Conservation (phyloP, 805 yeast genomes). For the Blastobotrys mokoenaii region DNA sequence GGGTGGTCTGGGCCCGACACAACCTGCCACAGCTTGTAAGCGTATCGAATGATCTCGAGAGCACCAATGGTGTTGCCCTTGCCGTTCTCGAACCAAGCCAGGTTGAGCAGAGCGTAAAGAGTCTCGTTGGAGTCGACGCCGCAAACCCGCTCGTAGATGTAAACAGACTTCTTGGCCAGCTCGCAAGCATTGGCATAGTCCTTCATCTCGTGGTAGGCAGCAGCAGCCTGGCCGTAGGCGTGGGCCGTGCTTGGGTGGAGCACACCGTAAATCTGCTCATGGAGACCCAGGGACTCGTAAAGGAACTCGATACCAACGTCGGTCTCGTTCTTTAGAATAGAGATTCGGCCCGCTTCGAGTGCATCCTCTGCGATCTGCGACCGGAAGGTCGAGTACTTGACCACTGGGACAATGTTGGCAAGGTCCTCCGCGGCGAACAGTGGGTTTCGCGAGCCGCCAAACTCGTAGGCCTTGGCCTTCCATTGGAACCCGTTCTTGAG, state of each 20-base stretch:
- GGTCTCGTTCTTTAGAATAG: slow-evolving; percentile 14
- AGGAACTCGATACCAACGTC: slow-evolving; percentile 57
- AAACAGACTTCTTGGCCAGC: slow-evolving; percentile 57
- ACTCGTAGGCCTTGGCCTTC: slow-evolving; percentile 43
- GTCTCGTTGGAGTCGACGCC: slow-evolving; percentile 81
- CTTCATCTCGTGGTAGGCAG: slow-evolving; percentile 54
- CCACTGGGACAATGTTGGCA: slow-evolving; percentile 59
- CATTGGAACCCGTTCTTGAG: slow-evolving; percentile 82
- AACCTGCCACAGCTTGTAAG: slow-evolving; percentile 48
- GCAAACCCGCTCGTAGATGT: slow-evolving; percentile 66
- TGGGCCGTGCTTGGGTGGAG: slow-evolving; percentile 74
- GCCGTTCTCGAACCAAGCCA: slow-evolving; percentile 63
- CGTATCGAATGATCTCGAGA: slow-evolving; percentile 51
- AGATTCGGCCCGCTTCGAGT: slow-evolving; percentile 30
- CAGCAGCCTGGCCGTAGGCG: slow-evolving; percentile 57
- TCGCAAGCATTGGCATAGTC: slow-evolving; percentile 51
- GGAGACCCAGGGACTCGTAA: slow-evolving; percentile 59
- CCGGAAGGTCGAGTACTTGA: slow-evolving; percentile 61
- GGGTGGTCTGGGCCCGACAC: slow-evolving; percentile 64
- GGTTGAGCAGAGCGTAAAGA: slow-evolving; percentile 58
- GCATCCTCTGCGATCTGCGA: slow-evolving; percentile 68
- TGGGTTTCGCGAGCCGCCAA: slow-evolving; percentile 20
- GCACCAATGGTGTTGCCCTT: slow-evolving; percentile 53
- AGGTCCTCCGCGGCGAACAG: slow-evolving; percentile 55
- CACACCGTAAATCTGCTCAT: slow-evolving; percentile 77